Conservation (phyloP, 768 basidiomycete species). For the Flagelloscypha sp. region DNA sequence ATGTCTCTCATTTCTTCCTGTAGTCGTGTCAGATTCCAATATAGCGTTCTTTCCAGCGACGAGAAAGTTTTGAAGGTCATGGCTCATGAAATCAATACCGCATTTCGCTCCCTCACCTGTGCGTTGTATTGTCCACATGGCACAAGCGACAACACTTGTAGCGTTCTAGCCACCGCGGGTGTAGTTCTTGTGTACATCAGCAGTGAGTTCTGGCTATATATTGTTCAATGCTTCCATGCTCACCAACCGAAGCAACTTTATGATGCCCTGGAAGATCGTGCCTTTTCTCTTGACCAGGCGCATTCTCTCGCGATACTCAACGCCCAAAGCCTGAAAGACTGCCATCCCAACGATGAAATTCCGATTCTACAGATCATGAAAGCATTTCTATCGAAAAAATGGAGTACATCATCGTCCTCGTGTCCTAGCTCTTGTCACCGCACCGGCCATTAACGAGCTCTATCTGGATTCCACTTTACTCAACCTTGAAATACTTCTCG, state of each 20-base stretch:
- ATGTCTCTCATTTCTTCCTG: constrained; percentile 1
- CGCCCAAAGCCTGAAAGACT: constrained; percentile 28
- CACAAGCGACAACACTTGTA: too few relatives aligned
- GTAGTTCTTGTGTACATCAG: too few relatives aligned
- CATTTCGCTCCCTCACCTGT: too few relatives aligned
- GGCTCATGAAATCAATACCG: too few relatives aligned
- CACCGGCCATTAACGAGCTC: constrained; percentile 15
- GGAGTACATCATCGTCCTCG: constrained; percentile 30
- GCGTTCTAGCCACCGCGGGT: too few relatives aligned
- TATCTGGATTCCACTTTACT: constrained; percentile 21
- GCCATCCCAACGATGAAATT: constrained; percentile 25
- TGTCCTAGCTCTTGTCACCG: constrained; percentile 31
- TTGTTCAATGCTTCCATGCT: neutral
- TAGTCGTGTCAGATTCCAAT: constrained; percentile 5
- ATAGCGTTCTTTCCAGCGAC: too few relatives aligned
- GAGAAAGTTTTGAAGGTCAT: too few relatives aligned
- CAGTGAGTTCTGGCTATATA: too few relatives aligned
- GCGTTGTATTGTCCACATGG: too few relatives aligned
- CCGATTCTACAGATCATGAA: constrained; percentile 36
- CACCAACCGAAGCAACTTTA: neutral
- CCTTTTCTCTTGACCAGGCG: constrained; percentile 21
- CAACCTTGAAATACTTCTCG: constrained; percentile 30
- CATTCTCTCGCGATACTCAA: constrained; percentile 37
- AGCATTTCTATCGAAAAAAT: constrained; percentile 33
- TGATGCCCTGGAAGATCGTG: neutral